These are phyloP conservation scores for Fraxinus cuspidata DNA, from an alignment of 257 asterid genomes.

Conservation along the genomic window DNA sequence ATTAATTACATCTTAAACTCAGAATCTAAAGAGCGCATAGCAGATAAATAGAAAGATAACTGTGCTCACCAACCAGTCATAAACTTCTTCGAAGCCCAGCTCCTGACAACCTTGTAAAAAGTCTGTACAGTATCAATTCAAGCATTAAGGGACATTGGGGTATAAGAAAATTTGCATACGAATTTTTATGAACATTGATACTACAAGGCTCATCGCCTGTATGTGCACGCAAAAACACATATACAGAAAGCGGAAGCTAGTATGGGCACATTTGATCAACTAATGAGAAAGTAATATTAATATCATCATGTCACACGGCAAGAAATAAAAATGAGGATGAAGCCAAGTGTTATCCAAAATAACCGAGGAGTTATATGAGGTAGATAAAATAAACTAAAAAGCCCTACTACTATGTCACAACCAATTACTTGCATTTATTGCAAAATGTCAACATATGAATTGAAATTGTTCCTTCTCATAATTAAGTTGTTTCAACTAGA, in stretches of 20 bases:
- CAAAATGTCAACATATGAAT: neutral
- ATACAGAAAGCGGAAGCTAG: neutral
- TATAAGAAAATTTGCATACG: no score
- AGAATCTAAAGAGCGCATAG: neutral
- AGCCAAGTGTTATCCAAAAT: neutral
- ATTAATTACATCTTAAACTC: neutral
- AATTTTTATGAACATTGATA: no score
- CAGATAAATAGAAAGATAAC: constrained; percentile 9
- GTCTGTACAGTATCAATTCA: constrained; percentile 55
- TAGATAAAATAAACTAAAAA: neutral
- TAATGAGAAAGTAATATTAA: neutral
- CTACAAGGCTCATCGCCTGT: neutral
- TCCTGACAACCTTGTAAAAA: constrained; percentile 83
- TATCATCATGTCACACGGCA: constrained; percentile 11
- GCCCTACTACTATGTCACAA: neutral
- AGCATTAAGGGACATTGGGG: neutral
- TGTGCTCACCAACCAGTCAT: constrained; percentile 91
- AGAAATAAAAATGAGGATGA: neutral
- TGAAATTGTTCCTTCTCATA: neutral
- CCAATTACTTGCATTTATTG: neutral
- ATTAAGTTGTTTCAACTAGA: neutral
- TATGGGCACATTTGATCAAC: constrained; percentile 3
- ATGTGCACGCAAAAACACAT: neutral
- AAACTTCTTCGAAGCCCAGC: constrained; percentile 98
- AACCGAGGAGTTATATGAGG: neutral